Evolutionary conservation across 2,329 filamentous ascomycete species (phyloP).

Genomic region (Phaeoacremonium minimum): DNA sequence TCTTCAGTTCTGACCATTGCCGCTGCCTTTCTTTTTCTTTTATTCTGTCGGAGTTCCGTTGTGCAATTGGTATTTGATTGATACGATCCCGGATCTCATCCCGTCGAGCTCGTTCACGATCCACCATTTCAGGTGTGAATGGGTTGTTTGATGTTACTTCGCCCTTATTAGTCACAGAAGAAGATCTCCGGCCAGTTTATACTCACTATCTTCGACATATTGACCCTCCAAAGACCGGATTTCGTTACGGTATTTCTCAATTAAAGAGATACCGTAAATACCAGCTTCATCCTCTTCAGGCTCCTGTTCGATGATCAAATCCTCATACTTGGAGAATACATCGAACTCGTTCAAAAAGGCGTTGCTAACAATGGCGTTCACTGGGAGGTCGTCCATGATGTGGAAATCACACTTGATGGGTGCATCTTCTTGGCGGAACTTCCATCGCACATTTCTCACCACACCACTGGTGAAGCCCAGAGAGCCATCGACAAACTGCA

Average conservation of each 20-base stretch:
- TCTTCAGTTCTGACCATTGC: no score
- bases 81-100: neutral
- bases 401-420: conserved; percentile 7
- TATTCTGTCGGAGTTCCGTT: neutral
- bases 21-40: neutral
- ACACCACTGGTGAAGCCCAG: conserved; percentile 6
- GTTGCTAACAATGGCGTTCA: conserved; percentile 8
- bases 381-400: conserved; percentile 8
- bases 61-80: neutral
- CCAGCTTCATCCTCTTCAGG: conserved; percentile 1
- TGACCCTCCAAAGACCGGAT: conserved; percentile 1
- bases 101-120: neutral
- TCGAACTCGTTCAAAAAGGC: conserved; percentile 7
- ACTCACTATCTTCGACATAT: conserved; percentile 1
- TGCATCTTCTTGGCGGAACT: neutral
- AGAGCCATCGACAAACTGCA: conserved; percentile 1
- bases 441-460: conserved; percentile 2
- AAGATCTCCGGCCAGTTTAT: neutral
- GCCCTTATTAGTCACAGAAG: neutral
- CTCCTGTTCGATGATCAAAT: neutral
- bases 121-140: neutral
- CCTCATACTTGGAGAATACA: conserved; percentile 2
- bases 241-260: neutral
- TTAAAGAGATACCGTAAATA: conserved; percentile 1
- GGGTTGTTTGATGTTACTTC: neutral